These are phyloP conservation scores for Colletotrichum sojae DNA, from an alignment of 2,329 filamentous ascomycete genomes.

Conservation along the genomic window DNA sequence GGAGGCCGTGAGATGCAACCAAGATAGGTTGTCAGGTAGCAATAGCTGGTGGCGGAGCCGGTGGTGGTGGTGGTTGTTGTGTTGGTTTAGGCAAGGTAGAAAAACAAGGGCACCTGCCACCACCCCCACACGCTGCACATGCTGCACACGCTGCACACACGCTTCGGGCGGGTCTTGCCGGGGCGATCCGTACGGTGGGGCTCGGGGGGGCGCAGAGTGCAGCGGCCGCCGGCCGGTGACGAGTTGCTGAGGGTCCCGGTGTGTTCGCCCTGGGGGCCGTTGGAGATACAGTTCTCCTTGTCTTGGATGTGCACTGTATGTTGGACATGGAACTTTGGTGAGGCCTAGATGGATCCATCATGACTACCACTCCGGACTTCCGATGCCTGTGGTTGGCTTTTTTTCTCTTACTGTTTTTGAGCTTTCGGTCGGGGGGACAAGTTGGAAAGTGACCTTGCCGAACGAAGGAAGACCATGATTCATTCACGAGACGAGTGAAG, in stretches of 20 bases:
- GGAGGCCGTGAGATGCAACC: background rate
- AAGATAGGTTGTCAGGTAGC: background rate
- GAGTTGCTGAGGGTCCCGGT: background rate
- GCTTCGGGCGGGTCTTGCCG: conserved; percentile 27
- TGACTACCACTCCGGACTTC: background rate
- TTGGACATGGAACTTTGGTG: background rate
- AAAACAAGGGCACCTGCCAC: background rate
- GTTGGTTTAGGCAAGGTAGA: background rate
- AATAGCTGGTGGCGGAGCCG: background rate
- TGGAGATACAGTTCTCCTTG: background rate
- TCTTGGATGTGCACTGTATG: background rate
- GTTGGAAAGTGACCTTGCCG: background rate
- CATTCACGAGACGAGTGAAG: background rate
- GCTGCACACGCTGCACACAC: background rate
- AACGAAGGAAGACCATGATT: background rate
- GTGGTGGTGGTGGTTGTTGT: background rate
- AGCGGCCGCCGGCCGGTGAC: background rate
- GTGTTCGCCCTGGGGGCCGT: conserved; percentile 8
- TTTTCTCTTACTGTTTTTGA: background rate
- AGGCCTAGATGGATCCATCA: background rate
- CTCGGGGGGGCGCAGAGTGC: conserved; percentile 1
- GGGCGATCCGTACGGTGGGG: conserved; percentile 27
- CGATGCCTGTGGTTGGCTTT: background rate
- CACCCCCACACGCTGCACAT: background rate
- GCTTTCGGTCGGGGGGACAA: background rate